A percentile compares a stretch with the other conserved stretches of the same genome.
Conservation (phyloP, 805 yeast species). For the Wickerhamomyces strasburgensis region DNA sequence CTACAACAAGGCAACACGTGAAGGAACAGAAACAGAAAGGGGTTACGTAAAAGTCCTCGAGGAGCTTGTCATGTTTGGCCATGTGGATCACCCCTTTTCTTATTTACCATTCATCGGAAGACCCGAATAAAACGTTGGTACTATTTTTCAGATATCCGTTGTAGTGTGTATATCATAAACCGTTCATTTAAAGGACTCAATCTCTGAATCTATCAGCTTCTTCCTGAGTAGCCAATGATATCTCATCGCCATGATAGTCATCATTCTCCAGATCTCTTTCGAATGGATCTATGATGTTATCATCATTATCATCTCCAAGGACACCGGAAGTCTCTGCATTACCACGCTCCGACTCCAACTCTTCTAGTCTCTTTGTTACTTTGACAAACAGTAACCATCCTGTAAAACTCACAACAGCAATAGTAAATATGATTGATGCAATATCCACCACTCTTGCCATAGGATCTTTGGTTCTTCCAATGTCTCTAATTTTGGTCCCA, state of each 20-base stretch:
- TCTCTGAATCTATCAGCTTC: slow-evolving; percentile 3
- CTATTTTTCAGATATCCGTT: no score
- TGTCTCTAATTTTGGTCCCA: slow-evolving; percentile 66
- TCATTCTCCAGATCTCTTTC: slow-evolving; percentile 15
- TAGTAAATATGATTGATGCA: slow-evolving; percentile 54
- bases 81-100: no score
- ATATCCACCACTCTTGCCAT: slow-evolving; percentile 56
- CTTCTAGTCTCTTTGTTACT: slow-evolving; percentile 33
- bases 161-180: not conserved
- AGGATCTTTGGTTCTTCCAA: slow-evolving; percentile 55
- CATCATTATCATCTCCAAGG: slow-evolving; percentile 10
- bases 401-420: slow-evolving; percentile 47
- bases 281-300: slow-evolving; percentile 1
- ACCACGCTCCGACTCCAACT: slow-evolving; percentile 23
- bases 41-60: no score
- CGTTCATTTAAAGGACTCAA: no score
- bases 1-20: no score
- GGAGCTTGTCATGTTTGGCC: no score
- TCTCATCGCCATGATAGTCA: slow-evolving; percentile 7
- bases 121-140: no score
- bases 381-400: slow-evolving; percentile 64
- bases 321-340: slow-evolving; percentile 8
- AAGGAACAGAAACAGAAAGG: no score
- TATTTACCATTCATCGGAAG: no score
- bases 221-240: slow-evolving; percentile 13